A percentile compares a stretch with the other conserved stretches of the same genome.
These are phyloP conservation scores for Pezicula radicicola DNA, from an alignment of 2,329 filamentous ascomycete genomes.

Conservation along the genomic window DNA sequence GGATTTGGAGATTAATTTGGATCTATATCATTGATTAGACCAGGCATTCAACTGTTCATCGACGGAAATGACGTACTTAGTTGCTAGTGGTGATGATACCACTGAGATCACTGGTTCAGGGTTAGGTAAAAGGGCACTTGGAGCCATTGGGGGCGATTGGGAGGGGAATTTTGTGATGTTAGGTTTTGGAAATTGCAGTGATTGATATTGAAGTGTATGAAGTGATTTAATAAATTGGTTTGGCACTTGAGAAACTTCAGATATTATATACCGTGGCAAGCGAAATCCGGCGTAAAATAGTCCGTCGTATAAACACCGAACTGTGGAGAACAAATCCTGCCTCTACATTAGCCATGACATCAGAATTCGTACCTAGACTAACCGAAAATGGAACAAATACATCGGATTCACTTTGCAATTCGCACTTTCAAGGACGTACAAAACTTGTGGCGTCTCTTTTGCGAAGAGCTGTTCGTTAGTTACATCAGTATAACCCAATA, in stretches of 20 bases:
- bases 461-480: background rate
- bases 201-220: no score
- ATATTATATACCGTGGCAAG: background rate
- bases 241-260: no score
- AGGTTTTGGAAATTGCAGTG: no score
- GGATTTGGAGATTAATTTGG: constrained; percentile 24
- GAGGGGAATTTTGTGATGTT: no score
- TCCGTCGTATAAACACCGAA: background rate
- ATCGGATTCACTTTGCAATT: no score
- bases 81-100: background rate
- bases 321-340: background rate
- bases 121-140: no score
- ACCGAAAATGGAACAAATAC: no score
- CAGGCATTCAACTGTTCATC: background rate
- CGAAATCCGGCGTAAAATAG: background rate
- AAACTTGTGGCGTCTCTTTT: no score
- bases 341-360: background rate
- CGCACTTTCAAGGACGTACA: no score
- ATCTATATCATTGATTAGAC: constrained; percentile 6
- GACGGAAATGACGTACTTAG: background rate
- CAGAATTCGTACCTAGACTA: background rate
- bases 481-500: background rate
- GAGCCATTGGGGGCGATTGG: no score
- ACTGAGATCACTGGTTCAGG: no score
- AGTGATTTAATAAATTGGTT: no score